phyloP scores from a whole-genome alignment of 2,329 filamentous ascomycete species.

The Phoma herbarum region DNA sequence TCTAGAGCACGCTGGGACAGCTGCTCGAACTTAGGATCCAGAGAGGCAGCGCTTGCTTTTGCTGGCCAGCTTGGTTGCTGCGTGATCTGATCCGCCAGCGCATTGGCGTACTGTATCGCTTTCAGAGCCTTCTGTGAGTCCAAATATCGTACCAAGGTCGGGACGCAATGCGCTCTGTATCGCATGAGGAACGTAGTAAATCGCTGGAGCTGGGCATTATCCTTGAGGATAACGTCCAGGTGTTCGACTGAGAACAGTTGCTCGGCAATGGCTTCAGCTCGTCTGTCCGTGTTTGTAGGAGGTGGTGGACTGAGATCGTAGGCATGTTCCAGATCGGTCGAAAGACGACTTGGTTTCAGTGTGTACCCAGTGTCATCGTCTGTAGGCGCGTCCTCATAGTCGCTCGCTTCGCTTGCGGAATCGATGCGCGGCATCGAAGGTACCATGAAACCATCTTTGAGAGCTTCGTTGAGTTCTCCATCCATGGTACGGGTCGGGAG shows the following conservation, averaged over 20 bases:
- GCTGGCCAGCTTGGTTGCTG: slow-evolving; percentile 51
- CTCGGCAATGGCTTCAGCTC: slow-evolving; percentile 65
- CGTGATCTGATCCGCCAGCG: slow-evolving; percentile 67
- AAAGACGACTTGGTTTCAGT: slow-evolving; percentile 16
- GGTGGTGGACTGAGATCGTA: slow-evolving; percentile 40
- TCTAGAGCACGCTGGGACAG: slow-evolving; percentile 69
- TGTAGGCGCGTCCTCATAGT: slow-evolving; percentile 3
- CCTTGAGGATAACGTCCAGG: slow-evolving; percentile 68
- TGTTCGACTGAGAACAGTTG: slow-evolving; percentile 71
- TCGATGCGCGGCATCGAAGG: slow-evolving; percentile 15
- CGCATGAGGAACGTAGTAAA: slow-evolving; percentile 72
- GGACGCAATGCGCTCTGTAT: slow-evolving; percentile 66
- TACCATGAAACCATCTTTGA: slow-evolving; percentile 7
- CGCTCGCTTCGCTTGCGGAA: slow-evolving; percentile 17
- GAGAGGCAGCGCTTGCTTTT: slow-evolving; percentile 50
- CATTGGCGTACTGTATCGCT: slow-evolving; percentile 74
- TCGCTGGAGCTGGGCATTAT: slow-evolving; percentile 66
- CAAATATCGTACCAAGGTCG: slow-evolving; percentile 72
- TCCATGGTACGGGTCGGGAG: slow-evolving; percentile 13
- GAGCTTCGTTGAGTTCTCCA: slow-evolving; percentile 8
- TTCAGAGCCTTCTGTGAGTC: slow-evolving; percentile 73
- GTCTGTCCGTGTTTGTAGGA: slow-evolving; percentile 28
- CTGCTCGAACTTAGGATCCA: slow-evolving; percentile 65
- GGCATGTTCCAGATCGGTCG: slow-evolving; percentile 25
- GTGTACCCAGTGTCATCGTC: slow-evolving; percentile 3